Percentiles rank a stretch among this genome's conserved stretches.
phyloP scores from a whole-genome alignment of 805 yeast genomes.

The Lachancea sp. region DNA sequence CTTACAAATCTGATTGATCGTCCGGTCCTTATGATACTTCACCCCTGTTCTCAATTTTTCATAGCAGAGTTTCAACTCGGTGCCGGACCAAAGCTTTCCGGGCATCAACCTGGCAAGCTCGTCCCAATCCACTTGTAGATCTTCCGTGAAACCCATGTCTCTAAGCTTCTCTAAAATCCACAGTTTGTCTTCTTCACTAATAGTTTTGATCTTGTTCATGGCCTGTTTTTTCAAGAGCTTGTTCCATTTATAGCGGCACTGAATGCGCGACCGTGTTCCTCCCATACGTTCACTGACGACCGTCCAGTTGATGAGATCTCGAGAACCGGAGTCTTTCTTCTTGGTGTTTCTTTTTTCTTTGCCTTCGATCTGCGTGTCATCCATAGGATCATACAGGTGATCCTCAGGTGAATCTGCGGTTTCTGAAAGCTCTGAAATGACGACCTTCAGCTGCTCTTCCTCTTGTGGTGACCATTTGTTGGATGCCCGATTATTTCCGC shows the following conservation, averaged over 20 bases:
- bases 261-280: conserved; percentile 83
- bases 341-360: conserved; percentile 13
- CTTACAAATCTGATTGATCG: conserved; percentile 32
- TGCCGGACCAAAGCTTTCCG: conserved; percentile 46
- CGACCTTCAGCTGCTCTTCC: conserved; percentile 53
- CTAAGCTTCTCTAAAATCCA: conserved; percentile 45
- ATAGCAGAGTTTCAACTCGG: conserved; percentile 56
- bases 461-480: conserved; percentile 78
- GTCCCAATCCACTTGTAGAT: conserved; percentile 48
- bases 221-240: conserved; percentile 63
- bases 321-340: conserved; percentile 23
- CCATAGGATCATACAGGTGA: conserved; percentile 20
- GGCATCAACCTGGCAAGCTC: conserved; percentile 43
- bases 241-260: conserved; percentile 94
- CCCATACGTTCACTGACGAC: conserved; percentile 83
- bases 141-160: conserved; percentile 38
- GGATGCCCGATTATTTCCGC: conserved; percentile 69
- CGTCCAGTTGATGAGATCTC: conserved; percentile 77
- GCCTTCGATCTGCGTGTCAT: conserved; percentile 21
- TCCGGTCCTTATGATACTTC: conserved; percentile 41
- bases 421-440: conserved; percentile 46
- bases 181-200: conserved; percentile 42
- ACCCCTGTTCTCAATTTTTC: conserved; percentile 51
- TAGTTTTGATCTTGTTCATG: conserved; percentile 36
- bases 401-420: conserved; percentile 18